Percentiles rank a stretch among this genome's conserved stretches.
These are phyloP conservation scores for Pleurotus salmoneostramineus DNA, from an alignment of 768 basidiomycete species.

Conservation along the genomic window DNA sequence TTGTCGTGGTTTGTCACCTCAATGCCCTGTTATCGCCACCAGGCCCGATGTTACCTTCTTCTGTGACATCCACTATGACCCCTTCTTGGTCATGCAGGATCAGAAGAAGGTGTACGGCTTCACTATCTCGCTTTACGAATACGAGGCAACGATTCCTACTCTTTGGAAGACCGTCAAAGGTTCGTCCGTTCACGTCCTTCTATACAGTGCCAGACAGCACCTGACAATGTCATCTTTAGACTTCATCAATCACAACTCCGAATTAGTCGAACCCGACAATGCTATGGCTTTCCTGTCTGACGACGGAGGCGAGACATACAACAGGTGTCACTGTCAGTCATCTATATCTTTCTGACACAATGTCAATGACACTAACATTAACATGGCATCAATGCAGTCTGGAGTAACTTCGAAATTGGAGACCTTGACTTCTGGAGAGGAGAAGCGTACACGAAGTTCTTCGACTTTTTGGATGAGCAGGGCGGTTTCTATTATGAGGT, in stretches of 20 bases:
- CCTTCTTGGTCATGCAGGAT: conserved; percentile 86
- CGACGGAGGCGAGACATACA: conserved; percentile 69
- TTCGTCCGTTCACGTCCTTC: conserved; percentile 21
- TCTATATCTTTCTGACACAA: conserved; percentile 7
- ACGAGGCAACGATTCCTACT: conserved; percentile 80
- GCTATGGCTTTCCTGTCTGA: conserved; percentile 81
- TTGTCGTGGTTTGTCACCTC: conserved; percentile 1
- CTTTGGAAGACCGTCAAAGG: conserved; percentile 80
- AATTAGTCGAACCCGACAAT: conserved; percentile 62
- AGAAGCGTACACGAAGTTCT: conserved; percentile 79
- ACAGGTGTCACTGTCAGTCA: conserved; percentile 66
- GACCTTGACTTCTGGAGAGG: conserved; percentile 81
- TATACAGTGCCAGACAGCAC: background rate
- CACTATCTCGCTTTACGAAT: conserved; percentile 81
- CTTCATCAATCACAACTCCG: conserved; percentile 65
- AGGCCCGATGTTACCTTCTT: conserved; percentile 86
- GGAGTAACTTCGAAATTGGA: conserved; percentile 94
- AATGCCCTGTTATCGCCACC: background rate
- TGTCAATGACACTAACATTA: conserved; percentile 5
- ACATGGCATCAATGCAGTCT: conserved; percentile 44
- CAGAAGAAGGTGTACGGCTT: conserved; percentile 85
- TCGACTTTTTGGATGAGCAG: conserved; percentile 71
- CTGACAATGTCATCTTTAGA: conserved; percentile 40
- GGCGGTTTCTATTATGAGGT: conserved; percentile 93
- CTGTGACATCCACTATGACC: conserved; percentile 85